phyloP scores from a whole-genome alignment of 2,329 filamentous ascomycete species.

The Diaporthe sp. region DNA sequence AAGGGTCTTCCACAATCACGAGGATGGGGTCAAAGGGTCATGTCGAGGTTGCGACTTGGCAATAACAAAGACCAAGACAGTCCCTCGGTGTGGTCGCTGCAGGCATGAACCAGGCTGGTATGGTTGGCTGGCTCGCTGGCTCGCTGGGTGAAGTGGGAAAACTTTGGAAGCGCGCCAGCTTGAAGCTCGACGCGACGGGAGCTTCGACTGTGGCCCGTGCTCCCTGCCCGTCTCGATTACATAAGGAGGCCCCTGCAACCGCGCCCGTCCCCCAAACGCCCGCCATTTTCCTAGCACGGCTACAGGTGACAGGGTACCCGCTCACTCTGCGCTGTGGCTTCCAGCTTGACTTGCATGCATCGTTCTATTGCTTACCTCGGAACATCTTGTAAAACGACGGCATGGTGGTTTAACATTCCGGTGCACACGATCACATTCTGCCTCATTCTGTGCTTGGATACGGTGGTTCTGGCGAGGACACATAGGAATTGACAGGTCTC shows the following conservation, averaged over 20 bases:
- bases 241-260: not conserved
- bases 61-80: constrained; percentile 24
- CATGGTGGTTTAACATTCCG: not conserved
- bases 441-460: not conserved
- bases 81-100: constrained; percentile 11
- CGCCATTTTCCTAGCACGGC: not conserved
- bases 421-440: not conserved
- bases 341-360: not conserved
- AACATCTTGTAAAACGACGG: too few species aligned
- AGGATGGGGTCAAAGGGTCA: constrained; percentile 22
- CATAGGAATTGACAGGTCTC: not conserved
- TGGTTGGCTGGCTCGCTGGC: constrained; percentile 6
- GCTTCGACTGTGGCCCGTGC: constrained; percentile 15
- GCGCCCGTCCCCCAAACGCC: not conserved
- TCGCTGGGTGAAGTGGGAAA: constrained; percentile 28
- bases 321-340: too few species aligned
- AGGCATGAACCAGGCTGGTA: constrained; percentile 30
- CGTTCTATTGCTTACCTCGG: not conserved
- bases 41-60: constrained; percentile 20
- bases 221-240: not conserved
- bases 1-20: constrained; percentile 6
- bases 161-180: constrained; percentile 33
- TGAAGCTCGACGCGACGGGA: constrained; percentile 29
- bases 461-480: not conserved
- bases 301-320: too few species aligned